Evolutionary conservation across 1,284 basidiomycete species (phyloP), one percentile per base, ranked within the genome.

Genomic region (Stygiomarasmius scandens): DNA sequence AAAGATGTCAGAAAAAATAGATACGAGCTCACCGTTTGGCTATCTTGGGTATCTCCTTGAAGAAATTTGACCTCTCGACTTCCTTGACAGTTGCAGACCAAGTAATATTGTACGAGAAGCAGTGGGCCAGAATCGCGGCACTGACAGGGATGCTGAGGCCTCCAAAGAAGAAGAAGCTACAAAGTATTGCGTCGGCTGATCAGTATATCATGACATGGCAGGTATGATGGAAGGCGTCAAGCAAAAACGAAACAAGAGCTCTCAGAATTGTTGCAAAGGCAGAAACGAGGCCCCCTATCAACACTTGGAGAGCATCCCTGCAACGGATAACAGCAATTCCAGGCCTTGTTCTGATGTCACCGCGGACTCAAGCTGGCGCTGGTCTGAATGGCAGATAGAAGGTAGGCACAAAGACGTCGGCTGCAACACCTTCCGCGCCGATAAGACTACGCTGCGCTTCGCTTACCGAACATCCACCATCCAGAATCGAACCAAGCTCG

Each of bases 21-120:
- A 32, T 32, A 36, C 10, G 19, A 23, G 44, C 52, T 41, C 49
- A 77, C 77, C 89, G 77, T 65, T 85, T 85, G 52, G 84, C 73
- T 70, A 94, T 94, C 65, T 84, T 86, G 0, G 93, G 93, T 22
- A 94, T 88, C 70, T 95, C 93, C 65, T 89, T 85, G 81, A 93
- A 95, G 76, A 95, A 95, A 72, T 95, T 95, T 4, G 88, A 91
- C 50, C 87, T 81, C 69, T 92, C 84, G 43, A 93, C 91, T 68
- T 92, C 90, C 66, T 93, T 93, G 72, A 87, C 84, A 8, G 89
- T 91, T 44, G 89, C 89, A 3, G 82, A 83, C 90, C 90, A 94
- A n/a, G 81, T 83, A 74, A 95, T 95, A 71, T 95, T 86, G 75
- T 90, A 91, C 25, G 90, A 92, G 70, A 94, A 86, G 45, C 92